These are phyloP conservation scores for Salix exigua DNA, from an alignment of 345 rosid genomes.

Conservation along the genomic window DNA sequence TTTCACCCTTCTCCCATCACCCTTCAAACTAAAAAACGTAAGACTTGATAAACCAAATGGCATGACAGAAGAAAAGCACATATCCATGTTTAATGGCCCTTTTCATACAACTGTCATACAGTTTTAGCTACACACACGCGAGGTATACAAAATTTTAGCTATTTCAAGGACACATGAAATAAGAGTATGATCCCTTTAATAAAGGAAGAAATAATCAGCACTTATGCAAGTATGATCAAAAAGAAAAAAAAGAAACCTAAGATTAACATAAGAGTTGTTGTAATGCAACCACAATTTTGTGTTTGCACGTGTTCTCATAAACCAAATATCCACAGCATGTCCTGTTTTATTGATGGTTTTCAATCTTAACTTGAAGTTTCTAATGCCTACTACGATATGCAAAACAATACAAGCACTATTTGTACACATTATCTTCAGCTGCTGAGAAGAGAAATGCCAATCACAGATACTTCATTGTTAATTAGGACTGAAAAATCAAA, in stretches of 20 bases:
- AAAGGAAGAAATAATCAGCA: neutral
- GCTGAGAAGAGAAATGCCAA: neutral
- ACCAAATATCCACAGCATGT: neutral
- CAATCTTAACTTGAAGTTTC: neutral
- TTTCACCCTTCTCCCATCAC: conserved; percentile 16
- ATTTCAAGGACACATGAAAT: neutral
- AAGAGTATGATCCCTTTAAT: neutral
- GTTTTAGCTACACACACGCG: neutral
- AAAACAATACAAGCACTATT: neutral
- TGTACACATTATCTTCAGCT: neutral
- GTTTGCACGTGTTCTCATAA: neutral
- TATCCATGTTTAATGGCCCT: neutral
- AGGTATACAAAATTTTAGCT: neutral
- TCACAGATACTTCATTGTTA: neutral
- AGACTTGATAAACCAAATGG: conserved; percentile 17
- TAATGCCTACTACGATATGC: neutral
- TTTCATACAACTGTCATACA: neutral
- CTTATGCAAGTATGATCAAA: neutral
- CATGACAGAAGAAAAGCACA: neutral
- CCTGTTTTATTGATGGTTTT: neutral
- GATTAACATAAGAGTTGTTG: neutral
- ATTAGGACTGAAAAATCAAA: neutral
- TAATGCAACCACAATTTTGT: neutral
- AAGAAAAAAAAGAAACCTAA: neutral
- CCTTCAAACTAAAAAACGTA: conserved; percentile 30